Conservation (phyloP, 345 rosid genomes). For the Citrus mangshanensis region DNA sequence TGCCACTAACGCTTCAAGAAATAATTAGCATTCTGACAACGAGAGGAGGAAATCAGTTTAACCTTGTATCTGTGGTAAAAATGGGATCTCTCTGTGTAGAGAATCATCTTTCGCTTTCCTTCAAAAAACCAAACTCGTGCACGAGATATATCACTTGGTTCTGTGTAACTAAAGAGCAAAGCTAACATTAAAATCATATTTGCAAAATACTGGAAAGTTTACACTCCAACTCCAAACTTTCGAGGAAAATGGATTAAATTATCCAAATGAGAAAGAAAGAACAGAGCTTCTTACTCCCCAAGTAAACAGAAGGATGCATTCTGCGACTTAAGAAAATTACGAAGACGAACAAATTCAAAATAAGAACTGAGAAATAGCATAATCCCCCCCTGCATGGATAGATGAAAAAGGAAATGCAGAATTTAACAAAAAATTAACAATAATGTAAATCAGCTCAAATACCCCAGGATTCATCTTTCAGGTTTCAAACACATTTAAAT, state of each 20-base stretch:
- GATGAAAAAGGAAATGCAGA: not conserved
- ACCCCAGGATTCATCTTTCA: not conserved
- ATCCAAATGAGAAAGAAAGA: not conserved
- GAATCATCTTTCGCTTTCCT: constrained; percentile 71
- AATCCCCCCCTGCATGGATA: constrained; percentile 66
- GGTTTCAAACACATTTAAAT: constrained; percentile 6
- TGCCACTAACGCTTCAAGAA: not conserved
- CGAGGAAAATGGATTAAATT: not conserved
- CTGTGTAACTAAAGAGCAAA: constrained; percentile 52
- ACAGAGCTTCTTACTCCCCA: constrained; percentile 66
- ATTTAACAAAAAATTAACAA: not conserved
- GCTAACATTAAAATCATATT: constrained; percentile 3
- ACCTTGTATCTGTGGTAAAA: constrained; percentile 93
- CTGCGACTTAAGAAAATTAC: constrained; percentile 84
- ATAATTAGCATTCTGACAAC: not conserved
- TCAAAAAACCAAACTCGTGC: constrained; percentile 72
- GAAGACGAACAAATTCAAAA: constrained; percentile 77
- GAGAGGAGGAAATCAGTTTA: not conserved
- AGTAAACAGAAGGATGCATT: constrained; percentile 84
- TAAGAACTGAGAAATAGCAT: constrained; percentile 84
- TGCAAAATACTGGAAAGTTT: not conserved
- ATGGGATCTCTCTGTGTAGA: constrained; percentile 86
- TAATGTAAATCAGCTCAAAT: not conserved
- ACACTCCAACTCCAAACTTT: not conserved
- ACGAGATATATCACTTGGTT: constrained; percentile 70